Evolutionary conservation across 176 grass and related monocot species (phyloP).

Genomic region (Stipa capillata): DNA sequence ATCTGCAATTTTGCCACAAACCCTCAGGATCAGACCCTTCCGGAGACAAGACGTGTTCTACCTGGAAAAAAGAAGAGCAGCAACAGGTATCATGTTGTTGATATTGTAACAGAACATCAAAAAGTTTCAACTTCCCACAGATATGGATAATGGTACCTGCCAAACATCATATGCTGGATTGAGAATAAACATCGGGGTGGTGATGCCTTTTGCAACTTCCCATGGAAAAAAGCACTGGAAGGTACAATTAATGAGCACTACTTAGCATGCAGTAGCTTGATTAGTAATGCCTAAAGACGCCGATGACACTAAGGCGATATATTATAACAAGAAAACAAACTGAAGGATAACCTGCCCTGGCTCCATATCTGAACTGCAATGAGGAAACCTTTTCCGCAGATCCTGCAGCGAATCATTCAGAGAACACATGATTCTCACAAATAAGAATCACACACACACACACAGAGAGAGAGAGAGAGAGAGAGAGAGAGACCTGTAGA

Average conservation of each 20-base stretch:
- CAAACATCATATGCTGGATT: conserved; percentile 88
- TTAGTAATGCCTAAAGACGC: neutral
- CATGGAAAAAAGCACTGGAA: conserved; percentile 61
- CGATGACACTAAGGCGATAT: neutral
- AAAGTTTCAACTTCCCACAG: neutral
- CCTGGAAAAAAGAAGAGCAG: conserved; percentile 22
- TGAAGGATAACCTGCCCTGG: conserved; percentile 32
- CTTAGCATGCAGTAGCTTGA: conserved; percentile 6
- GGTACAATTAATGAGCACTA: neutral
- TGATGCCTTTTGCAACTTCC: conserved; percentile 68
- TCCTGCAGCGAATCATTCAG: conserved; percentile 30
- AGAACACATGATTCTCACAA: neutral
- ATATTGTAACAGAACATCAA: neutral
- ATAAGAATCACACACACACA: too few species aligned
- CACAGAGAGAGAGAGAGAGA: too few species aligned
- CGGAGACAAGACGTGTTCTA: conserved; percentile 71
- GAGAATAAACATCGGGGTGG: conserved; percentile 71
- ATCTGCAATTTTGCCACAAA: conserved; percentile 53
- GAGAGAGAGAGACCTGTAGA: conserved; percentile 49
- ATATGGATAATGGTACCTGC: conserved; percentile 52
- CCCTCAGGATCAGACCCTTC: conserved; percentile 41
- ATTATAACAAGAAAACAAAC: neutral
- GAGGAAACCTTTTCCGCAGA: conserved; percentile 37
- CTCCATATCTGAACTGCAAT: conserved; percentile 40
- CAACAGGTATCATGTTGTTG: neutral